A percentile compares a stretch with the other conserved stretches of the same genome.
Evolutionary conservation across 1,284 basidiomycete species (phyloP).

Genomic region (Moniliella sp.): DNA sequence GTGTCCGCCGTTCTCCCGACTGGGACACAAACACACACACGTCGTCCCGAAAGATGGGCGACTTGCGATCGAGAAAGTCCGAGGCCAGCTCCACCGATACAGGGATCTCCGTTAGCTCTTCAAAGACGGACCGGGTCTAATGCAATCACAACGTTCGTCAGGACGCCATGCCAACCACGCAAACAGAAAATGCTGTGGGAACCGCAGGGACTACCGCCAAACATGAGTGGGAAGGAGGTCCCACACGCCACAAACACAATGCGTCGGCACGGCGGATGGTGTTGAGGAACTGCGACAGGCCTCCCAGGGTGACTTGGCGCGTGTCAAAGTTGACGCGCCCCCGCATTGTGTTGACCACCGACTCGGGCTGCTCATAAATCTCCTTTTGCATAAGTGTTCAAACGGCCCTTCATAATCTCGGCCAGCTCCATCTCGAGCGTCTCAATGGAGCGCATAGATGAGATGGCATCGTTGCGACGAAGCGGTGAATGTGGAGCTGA

Average conservation of each 20-base stretch:
- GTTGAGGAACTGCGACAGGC: slow-evolving; percentile 76
- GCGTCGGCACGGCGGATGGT: slow-evolving; percentile 81
- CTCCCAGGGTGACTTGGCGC: slow-evolving; percentile 73
- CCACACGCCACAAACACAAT: slow-evolving; percentile 95
- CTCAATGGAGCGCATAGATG: slow-evolving; percentile 84
- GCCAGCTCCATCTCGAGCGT: slow-evolving; percentile 95
- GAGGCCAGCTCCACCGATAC: slow-evolving; percentile 90
- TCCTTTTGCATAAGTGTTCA: slow-evolving; percentile 99
- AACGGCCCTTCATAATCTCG: slow-evolving; percentile 99
- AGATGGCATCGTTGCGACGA: slow-evolving; percentile 56
- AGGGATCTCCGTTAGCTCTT: slow-evolving; percentile 94
- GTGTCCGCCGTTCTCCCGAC: slow-evolving; percentile 97
- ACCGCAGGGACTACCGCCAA: slow-evolving; percentile 42
- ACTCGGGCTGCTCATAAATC: slow-evolving; percentile 98
- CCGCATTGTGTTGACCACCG: slow-evolving; percentile 99
- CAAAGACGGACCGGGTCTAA: slow-evolving; percentile 72
- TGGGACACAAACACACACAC: slow-evolving; percentile 91
- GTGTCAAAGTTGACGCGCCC: slow-evolving; percentile 97
- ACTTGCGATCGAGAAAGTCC: slow-evolving; percentile 95
- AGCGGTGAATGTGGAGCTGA: slow-evolving; percentile 98
- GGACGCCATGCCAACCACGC: too few relatives aligned
- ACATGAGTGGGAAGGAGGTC: slow-evolving; percentile 89
- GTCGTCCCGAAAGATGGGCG: slow-evolving; percentile 98
- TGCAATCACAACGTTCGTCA: not conserved
- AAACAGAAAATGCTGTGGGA: not conserved